phyloP scores from a whole-genome alignment of 1,284 basidiomycete genomes.

The Phylloporus sp. region DNA sequence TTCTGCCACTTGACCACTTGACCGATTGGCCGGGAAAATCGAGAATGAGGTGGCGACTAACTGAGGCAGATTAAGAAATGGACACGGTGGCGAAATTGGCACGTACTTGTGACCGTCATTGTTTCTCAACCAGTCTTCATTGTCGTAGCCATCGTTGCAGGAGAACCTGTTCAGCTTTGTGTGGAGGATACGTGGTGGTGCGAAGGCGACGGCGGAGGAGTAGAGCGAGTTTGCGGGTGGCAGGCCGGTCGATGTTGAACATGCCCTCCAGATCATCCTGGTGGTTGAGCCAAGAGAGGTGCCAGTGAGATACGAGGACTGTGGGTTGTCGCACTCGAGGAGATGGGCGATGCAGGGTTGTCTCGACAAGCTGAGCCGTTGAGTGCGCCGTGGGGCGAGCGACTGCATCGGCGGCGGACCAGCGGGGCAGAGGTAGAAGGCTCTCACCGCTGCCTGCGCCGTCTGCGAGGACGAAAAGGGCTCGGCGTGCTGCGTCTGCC shows the following conservation, averaged over 20 bases:
- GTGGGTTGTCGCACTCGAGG: conserved; percentile 66
- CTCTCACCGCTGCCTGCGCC: conserved; percentile 62
- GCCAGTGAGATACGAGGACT: conserved; percentile 59
- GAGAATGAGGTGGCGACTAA: conserved; percentile 86
- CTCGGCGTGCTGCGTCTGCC: conserved; percentile 74
- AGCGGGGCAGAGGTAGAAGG: conserved; percentile 52
- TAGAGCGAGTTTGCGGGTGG: conserved; percentile 59
- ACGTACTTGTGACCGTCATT: conserved; percentile 92
- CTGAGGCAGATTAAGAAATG: conserved; percentile 24
- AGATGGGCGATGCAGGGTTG: conserved; percentile 71
- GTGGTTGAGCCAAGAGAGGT: conserved; percentile 65
- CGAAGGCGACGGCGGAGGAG: conserved; percentile 62
- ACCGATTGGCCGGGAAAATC: conserved; percentile 97
- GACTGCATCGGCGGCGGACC: conserved; percentile 44
- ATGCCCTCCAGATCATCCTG: conserved; percentile 77
- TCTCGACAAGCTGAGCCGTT: conserved; percentile 49
- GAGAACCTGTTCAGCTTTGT: conserved; percentile 95
- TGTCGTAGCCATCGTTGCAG: conserved; percentile 95
- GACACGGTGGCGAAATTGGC: background rate
- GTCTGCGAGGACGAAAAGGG: conserved; percentile 69
- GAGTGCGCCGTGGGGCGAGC: conserved; percentile 32
- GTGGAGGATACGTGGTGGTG: conserved; percentile 47
- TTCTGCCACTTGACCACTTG: conserved; percentile 99
- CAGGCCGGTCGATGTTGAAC: conserved; percentile 60
- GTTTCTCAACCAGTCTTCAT: conserved; percentile 92